phyloP scores from a whole-genome alignment of 1,284 basidiomycete species.

The Puccinia horiana region DNA sequence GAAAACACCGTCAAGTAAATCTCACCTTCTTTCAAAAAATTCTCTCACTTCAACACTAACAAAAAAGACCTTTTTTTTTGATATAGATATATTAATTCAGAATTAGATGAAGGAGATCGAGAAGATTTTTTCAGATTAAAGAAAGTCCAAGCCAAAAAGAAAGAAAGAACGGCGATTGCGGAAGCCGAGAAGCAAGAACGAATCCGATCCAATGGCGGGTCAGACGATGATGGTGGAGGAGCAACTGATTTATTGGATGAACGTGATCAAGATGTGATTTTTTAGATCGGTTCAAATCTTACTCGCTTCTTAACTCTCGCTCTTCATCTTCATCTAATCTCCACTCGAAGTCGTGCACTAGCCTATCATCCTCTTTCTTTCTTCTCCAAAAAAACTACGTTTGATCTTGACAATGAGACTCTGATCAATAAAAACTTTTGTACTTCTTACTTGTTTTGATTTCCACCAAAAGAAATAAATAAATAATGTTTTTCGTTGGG shows the following conservation, averaged over 20 bases:
- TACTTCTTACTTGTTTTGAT: too few relatives aligned
- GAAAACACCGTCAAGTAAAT: slow-evolving; percentile 85
- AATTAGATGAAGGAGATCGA: slow-evolving; percentile 90
- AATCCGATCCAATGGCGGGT: slow-evolving; percentile 55
- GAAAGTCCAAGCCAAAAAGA: slow-evolving; percentile 89
- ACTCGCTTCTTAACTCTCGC: background rate
- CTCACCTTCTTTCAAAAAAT: background rate
- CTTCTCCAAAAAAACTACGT: too few relatives aligned
- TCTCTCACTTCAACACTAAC: background rate
- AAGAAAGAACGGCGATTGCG: slow-evolving; percentile 76
- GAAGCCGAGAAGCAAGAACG: slow-evolving; percentile 60
- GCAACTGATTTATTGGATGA: slow-evolving; percentile 71
- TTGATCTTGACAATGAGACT: too few relatives aligned
- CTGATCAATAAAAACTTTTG: too few relatives aligned
- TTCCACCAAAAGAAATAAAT: too few relatives aligned
- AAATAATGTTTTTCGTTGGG: too few relatives aligned
- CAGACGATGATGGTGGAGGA: slow-evolving; percentile 56
- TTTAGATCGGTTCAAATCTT: slow-evolving; percentile 61
- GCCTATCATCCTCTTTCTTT: too few relatives aligned
- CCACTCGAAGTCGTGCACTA: too few relatives aligned
- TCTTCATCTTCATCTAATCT: too few relatives aligned
- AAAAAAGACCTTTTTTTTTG: too few relatives aligned
- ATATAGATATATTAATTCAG: slow-evolving; percentile 75
- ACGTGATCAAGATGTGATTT: slow-evolving; percentile 89
- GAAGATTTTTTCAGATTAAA: slow-evolving; percentile 96